Conservation (phyloP, 2,329 filamentous ascomycete species). For the Coleophoma cylindrospora region DNA sequence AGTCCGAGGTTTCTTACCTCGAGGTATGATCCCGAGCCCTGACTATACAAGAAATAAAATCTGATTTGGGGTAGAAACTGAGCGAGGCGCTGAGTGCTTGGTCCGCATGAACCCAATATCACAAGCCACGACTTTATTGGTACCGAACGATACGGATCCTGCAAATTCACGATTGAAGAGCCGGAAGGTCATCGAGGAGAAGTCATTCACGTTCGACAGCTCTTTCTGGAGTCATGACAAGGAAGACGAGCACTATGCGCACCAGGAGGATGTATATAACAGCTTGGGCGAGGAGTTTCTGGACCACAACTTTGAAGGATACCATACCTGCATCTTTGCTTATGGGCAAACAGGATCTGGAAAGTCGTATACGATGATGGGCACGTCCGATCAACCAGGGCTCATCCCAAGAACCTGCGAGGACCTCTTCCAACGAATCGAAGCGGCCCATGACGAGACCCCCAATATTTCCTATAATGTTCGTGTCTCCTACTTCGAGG, state of each 20-base stretch:
- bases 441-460: constrained; percentile 65
- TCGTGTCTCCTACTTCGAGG: constrained; percentile 96
- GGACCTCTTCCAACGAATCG: constrained; percentile 91
- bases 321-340: constrained; percentile 98
- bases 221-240: constrained; percentile 95
- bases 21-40: constrained; percentile 49
- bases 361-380: constrained; percentile 99
- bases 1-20: constrained; percentile 71
- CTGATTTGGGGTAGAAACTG: constrained; percentile 56
- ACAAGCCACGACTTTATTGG: constrained; percentile 76
- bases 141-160: constrained; percentile 54
- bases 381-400: constrained; percentile 75
- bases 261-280: constrained; percentile 91
- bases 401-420: constrained; percentile 94
- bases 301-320: constrained; percentile 98
- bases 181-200: constrained; percentile 77
- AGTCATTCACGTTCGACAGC: constrained; percentile 92
- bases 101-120: constrained; percentile 86
- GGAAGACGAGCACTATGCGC: constrained; percentile 77
- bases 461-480: constrained; percentile 96
- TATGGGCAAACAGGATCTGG: constrained; percentile 97
- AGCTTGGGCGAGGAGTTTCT: constrained; percentile 93
- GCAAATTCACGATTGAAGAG: constrained; percentile 55
- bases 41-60: no score
- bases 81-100: constrained; percentile 76